phyloP scores from a whole-genome alignment of 345 rosid species.

The Sonneratia caseolaris region DNA sequence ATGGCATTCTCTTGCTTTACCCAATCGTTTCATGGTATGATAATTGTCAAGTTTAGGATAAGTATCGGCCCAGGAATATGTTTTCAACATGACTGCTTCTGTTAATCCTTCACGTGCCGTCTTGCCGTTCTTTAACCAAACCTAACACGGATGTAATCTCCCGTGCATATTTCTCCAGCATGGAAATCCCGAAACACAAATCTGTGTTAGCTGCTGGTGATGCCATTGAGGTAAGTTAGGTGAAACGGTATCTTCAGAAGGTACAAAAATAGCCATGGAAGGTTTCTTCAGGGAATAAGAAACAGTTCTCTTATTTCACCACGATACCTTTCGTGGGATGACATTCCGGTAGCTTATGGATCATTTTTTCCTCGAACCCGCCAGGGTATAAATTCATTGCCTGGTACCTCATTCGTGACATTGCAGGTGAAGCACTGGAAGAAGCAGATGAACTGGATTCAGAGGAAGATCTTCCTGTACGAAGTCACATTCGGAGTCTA shows the following conservation, averaged over 20 bases:
- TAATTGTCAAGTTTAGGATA: background rate
- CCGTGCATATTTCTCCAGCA: background rate
- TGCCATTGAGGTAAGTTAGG: background rate
- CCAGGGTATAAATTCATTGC: background rate
- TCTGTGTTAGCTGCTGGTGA: background rate
- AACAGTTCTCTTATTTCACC: background rate
- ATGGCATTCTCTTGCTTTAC: background rate
- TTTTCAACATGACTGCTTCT: background rate
- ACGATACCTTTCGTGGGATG: background rate
- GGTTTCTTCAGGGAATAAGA: background rate
- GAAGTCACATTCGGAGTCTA: constrained; percentile 6
- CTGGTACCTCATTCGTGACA: background rate
- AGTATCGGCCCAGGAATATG: background rate
- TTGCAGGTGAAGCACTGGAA: background rate
- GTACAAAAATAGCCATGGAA: background rate
- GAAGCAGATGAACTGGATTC: constrained; percentile 2
- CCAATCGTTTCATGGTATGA: background rate
- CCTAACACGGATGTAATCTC: background rate
- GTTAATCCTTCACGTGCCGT: background rate
- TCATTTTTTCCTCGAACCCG: background rate
- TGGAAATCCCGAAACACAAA: background rate
- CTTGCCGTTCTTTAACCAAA: background rate
- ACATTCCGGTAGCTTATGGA: background rate
- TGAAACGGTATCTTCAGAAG: background rate
- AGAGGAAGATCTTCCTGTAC: constrained; percentile 8